Evolutionary conservation across 2,329 filamentous ascomycete genomes (phyloP), one percentile per base, ranked within the genome.

Genomic region (Thelonectria blattea): DNA sequence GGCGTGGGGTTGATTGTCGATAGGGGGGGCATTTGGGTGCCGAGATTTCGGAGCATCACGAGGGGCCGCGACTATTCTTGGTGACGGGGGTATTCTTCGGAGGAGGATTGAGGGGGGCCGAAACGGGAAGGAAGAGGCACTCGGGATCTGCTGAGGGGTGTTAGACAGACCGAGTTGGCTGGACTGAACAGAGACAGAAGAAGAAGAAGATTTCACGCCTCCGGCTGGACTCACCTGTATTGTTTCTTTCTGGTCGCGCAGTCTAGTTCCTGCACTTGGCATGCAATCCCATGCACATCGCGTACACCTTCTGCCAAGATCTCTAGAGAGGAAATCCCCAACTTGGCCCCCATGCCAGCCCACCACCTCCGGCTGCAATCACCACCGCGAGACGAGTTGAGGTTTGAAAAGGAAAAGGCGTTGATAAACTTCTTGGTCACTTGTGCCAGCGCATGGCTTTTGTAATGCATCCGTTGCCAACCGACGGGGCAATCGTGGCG

Each of bases 301-400:
- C 58, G 48, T 60, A 7, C 48, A 56, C 49, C 48, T 60, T 39
- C 58, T 48, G n/a, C 51, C 12, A 30, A 32, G 9, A 18, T 43
- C 9, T 37, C 12, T 7, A 46, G 18, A 12, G 18, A 34, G 43
- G 14, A 37, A 4, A 11, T 45, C 17, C 32, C 45, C 22, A 24
- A 4, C 3, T 24, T 6, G 22, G 3, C 22, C 27, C 27, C 27
- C 27, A 30, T 30, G 27, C 27, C 9, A 4, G 42, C 37, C 52
- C 41, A 52, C 60, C 49, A 52, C 50, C 58, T 39, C 53, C 66
- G 67, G 63, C 52, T 68, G 42, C 58, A 69, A 60, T 62, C 46
- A 18, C 67, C 60, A 17, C 45, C 6, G 27, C 27, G 27, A 30
- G 27, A 7, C 27, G 8, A 10, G 27, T 30, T 9, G 27, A 30